Base-by-base conservation (phyloP, 192 early-diverging fungal species). In the Gaertneriomyces semiglobifer region DNA sequence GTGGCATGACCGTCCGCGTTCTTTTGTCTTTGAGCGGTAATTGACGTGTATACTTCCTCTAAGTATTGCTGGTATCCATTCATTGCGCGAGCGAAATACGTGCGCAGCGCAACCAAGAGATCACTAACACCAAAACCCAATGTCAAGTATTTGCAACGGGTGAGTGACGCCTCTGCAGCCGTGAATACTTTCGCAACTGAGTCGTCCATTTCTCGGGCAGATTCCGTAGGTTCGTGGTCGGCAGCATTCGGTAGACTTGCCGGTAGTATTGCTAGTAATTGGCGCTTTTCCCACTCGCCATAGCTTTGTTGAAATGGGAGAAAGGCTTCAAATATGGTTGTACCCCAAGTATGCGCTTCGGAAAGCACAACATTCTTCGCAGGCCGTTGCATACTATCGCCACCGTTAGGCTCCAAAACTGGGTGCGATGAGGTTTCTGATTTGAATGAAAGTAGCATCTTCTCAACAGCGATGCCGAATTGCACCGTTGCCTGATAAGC, bases 321-420 rank as follows among this genome's bases (percentile, higher is more conserved):
- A 63, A 90, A 91, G 0, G 86, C 76, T 18, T 91, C 88, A 47
- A 87, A 88, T 3, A 90, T 59, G 5, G 81, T 68, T 39, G 72
- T 73, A 0, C 84, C 80, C 89, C 89, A 91, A 6, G 72, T 73
- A 51, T 43, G 33, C 55, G 16, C 0, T 38, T 12, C 4, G 12
- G 55, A 16, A 14, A 39, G 0, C 2, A 25, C 2, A 33, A 33
- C 25, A 33, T 33, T 33, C 25, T 33, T 33, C 25, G 25, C 25
- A 33, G 25, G 25, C 1, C 25, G 25, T 33, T 33, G 25, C 0
- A 33, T 33, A 33, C 25, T 33, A 39, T 57, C 16, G 33, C 4
- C 12, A 33, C 55, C 5, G 8, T 57, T 4, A 5, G 55, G 8
- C 5, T 57, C 55, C 55, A 57, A 12, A 50, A 50, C 48, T 12